A percentile compares a stretch with the other conserved stretches of the same genome.
Conservation (phyloP, 768 basidiomycete genomes). For the Auricularia cornea region DNA sequence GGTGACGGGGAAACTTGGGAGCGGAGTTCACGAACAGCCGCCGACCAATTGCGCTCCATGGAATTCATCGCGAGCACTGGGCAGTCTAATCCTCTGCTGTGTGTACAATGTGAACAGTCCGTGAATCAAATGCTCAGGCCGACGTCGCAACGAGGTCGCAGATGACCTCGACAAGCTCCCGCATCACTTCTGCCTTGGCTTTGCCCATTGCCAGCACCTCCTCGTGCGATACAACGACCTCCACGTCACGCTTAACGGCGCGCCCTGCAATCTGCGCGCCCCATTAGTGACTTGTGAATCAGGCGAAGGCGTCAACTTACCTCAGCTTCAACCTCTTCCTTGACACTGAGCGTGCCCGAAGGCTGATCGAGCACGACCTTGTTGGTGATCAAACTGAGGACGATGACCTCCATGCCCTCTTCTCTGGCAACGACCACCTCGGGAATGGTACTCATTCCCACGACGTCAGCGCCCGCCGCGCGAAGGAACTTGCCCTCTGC, state of each 20-base stretch:
- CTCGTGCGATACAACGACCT: conserved; percentile 59
- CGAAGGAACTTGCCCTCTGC: conserved; percentile 78
- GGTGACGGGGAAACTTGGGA: not conserved
- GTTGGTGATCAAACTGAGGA: conserved; percentile 81
- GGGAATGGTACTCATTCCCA: conserved; percentile 90
- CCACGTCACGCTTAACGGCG: conserved; percentile 31
- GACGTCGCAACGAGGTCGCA: not conserved
- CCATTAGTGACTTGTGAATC: not conserved
- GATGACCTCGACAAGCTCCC: conserved; percentile 56
- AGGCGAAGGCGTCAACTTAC: conserved; percentile 28
- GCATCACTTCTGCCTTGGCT: conserved; percentile 65
- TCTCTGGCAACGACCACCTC: conserved; percentile 78
- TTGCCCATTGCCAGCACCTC: conserved; percentile 65
- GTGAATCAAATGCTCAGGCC: no score
- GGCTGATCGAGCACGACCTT: conserved; percentile 57
- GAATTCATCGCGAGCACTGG: not conserved
- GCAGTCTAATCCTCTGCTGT: no score
- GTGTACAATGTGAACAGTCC: no score
- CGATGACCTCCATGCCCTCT: conserved; percentile 67
- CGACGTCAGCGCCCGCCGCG: conserved; percentile 74
- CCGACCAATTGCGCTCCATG: not conserved
- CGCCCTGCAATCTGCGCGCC: conserved; percentile 51
- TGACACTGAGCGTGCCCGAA: conserved; percentile 54
- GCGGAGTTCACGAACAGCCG: not conserved
- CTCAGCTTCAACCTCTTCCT: conserved; percentile 71